phyloP scores from a whole-genome alignment of 176 grass and related monocot species.

The Typha latifolia region DNA sequence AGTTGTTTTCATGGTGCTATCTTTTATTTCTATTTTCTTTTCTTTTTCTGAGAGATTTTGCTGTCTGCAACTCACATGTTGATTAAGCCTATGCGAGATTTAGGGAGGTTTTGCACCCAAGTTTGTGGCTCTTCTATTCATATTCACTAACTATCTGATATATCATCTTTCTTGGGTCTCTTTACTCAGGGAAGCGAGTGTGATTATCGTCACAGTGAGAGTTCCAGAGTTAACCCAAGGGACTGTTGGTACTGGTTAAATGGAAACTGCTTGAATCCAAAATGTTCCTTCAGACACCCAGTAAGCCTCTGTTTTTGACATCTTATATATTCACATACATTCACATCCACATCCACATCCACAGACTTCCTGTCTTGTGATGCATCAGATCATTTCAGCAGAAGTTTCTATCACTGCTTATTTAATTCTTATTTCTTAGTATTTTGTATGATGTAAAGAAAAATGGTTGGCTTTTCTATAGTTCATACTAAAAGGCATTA shows the following conservation, averaged over 20 bases:
- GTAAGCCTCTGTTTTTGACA: conserved; percentile 21
- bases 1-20: too few species aligned
- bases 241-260: conserved; percentile 72
- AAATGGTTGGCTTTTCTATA: neutral
- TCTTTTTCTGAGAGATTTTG: too few species aligned
- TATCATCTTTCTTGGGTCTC: neutral
- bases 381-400: neutral
- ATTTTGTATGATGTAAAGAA: neutral
- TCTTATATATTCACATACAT: neutral
- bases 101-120: neutral
- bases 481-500: too few species aligned
- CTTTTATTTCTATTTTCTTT: too few species aligned
- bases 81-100: too few species aligned
- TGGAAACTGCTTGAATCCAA: conserved; percentile 50
- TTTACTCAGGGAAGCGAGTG: conserved; percentile 45
- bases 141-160: neutral
- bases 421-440: neutral
- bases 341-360: too few species aligned
- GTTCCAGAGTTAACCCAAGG: conserved; percentile 60
- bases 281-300: conserved; percentile 58
- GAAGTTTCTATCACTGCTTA: neutral
- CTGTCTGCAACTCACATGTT: too few species aligned
- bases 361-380: too few species aligned
- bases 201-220: conserved; percentile 53
- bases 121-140: neutral